Evolutionary conservation across 225 moss, liverwort and hornwort species (phyloP), one percentile per base, ranked within the genome.

Genomic region (Pleurozium schreberi): DNA sequence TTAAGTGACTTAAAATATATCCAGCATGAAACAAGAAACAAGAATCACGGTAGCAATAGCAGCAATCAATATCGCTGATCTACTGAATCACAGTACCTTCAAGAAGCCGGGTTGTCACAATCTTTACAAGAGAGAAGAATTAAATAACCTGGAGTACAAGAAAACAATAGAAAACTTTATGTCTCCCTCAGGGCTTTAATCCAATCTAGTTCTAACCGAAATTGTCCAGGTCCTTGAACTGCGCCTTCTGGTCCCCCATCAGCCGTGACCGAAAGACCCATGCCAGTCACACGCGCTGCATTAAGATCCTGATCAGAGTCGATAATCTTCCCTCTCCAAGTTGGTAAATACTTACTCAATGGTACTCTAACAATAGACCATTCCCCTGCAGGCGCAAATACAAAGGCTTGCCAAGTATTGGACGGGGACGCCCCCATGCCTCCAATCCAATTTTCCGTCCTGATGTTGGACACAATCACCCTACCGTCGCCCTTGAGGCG

Each of bases 371-470:
- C 92, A 22, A 93, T 95, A 61, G 87, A 92, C 98, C 98, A 97
- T 79, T 97, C 93, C 78, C 93, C 96, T 75, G 92, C 94, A 52
- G 98, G 98, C 67, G 96, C 96, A 89, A 97, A 98, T 36, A 98
- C 69, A 88, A 95, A 98, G 16, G 97, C 97, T 89, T 98, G 98
- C 98, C 98, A 98, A 20, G 95, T 96, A 68, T 97, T 98, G 80
- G 93, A 96, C 62, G 80, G 75, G 8, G 89, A 87, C 22, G 96
- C 93, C 21, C 93, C 96, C 57, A 97, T 90, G 68, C 96, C 98
- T 81, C 93, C 95, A 18, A 96, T 92, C 98, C 97, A 97, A 66
- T 96, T 98, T 82, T 97, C 97, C 76, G 98, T 98, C 49, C 98
- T 92, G 57, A 98, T 95, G 92, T 96, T 97, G 12, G 97, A 95